Evolutionary conservation across 2,329 filamentous ascomycete genomes (phyloP).

Genomic region (Colletotrichum tamarilloi): DNA sequence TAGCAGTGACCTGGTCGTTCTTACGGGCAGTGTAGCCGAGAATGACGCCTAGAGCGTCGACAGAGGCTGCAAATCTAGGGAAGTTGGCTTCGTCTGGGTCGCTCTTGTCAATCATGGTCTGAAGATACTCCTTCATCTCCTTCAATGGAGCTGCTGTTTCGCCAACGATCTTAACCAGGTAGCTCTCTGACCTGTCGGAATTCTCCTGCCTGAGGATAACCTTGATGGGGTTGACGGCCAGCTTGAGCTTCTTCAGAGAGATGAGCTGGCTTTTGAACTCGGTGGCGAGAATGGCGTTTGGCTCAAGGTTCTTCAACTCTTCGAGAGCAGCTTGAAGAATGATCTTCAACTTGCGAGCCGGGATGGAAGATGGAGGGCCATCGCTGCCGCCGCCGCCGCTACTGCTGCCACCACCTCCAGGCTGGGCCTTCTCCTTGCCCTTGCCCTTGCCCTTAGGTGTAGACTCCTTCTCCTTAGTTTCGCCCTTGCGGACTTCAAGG

Average conservation of each 20-base stretch:
- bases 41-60: slow-evolving; percentile 65
- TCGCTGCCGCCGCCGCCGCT: slow-evolving; percentile 35
- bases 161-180: slow-evolving; percentile 54
- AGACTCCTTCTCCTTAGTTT: slow-evolving; percentile 22
- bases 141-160: slow-evolving; percentile 51
- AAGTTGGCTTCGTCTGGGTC: slow-evolving; percentile 50
- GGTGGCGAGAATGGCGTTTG: slow-evolving; percentile 51
- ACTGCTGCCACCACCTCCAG: slow-evolving; percentile 32
- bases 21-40: slow-evolving; percentile 57
- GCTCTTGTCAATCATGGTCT: slow-evolving; percentile 51
- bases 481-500: slow-evolving; percentile 47
- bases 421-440: slow-evolving; percentile 11
- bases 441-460: slow-evolving; percentile 27
- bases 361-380: slow-evolving; percentile 44
- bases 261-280: slow-evolving; percentile 65
- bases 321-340: slow-evolving; percentile 53
- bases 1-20: slow-evolving; percentile 48
- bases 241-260: slow-evolving; percentile 48
- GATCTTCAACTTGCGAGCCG: slow-evolving; percentile 55
- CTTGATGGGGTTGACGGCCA: slow-evolving; percentile 47
- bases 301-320: slow-evolving; percentile 45
- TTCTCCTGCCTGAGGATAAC: slow-evolving; percentile 49
- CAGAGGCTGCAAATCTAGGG: slow-evolving; percentile 59
- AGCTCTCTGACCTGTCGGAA: slow-evolving; percentile 46
- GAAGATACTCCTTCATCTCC: slow-evolving; percentile 57